phyloP scores from a whole-genome alignment of 495 filamentous ascomycete species.

The Penicillium steckii region DNA sequence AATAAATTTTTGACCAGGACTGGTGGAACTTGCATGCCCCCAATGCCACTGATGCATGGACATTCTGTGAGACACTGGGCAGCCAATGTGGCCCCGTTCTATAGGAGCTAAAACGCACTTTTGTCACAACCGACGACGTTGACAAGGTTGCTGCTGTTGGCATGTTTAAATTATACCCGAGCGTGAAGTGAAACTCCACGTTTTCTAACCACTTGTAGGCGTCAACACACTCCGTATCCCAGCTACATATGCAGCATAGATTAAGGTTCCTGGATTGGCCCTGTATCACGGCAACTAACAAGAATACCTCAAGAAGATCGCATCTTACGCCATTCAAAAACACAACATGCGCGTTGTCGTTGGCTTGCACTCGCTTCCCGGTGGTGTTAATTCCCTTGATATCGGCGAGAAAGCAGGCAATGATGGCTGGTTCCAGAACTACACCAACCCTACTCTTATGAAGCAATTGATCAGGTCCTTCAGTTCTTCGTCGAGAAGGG shows the following conservation, averaged over 20 bases:
- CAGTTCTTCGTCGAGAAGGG: constrained; percentile 23
- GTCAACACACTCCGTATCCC: constrained; percentile 9
- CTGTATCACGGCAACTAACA: constrained; percentile 31
- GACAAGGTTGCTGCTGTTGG: constrained; percentile 22
- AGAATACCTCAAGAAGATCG: constrained; percentile 22
- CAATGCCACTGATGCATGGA: constrained; percentile 16
- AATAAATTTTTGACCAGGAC: constrained; percentile 8
- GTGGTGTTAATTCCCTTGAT: constrained; percentile 27
- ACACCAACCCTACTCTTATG: constrained; percentile 26
- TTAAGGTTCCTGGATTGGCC: constrained; percentile 28
- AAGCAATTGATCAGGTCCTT: constrained; percentile 24
- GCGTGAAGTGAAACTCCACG: background rate
- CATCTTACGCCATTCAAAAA: constrained; percentile 25
- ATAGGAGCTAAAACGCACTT: constrained; percentile 29
- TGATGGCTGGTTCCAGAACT: constrained; percentile 30
- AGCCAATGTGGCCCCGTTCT: constrained; percentile 20
- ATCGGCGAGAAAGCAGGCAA: constrained; percentile 30
- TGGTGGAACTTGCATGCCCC: constrained; percentile 9
- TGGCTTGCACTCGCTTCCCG: constrained; percentile 33
- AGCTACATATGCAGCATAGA: constrained; percentile 24
- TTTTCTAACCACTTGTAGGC: background rate
- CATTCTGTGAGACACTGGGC: constrained; percentile 21
- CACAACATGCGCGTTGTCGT: constrained; percentile 34
- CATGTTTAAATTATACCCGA: background rate
- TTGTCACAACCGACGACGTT: constrained; percentile 23